Conservation (phyloP, 345 rosid species). For the Brassica carinata region DNA sequence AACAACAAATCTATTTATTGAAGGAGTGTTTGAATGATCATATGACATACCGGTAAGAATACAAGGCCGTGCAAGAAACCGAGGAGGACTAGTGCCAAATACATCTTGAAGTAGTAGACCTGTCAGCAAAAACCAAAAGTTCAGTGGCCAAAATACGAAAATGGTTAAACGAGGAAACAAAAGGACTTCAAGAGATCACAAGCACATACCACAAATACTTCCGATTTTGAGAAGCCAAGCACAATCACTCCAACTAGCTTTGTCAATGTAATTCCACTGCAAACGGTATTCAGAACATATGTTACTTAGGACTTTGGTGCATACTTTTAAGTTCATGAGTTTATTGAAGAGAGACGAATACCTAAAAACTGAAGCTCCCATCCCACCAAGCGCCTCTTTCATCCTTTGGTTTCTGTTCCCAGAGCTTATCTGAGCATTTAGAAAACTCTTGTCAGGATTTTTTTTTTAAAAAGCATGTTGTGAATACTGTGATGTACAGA, state of each 20-base stretch:
- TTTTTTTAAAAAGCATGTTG: neutral
- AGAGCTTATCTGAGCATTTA: conserved; percentile 59
- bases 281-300: conserved; percentile 6
- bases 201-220: conserved; percentile 85
- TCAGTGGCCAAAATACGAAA: neutral
- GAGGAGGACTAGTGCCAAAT: conserved; percentile 86
- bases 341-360: conserved; percentile 27
- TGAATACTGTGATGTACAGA: neutral
- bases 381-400: conserved; percentile 79
- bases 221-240: conserved; percentile 90
- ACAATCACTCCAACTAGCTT: conserved; percentile 95
- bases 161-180: neutral
- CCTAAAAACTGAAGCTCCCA: conserved; percentile 99
- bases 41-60: conserved; percentile 78
- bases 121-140: conserved; percentile 25
- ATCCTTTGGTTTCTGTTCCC: conserved; percentile 80
- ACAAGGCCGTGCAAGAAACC: conserved; percentile 96
- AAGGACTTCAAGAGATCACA: conserved; percentile 6
- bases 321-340: neutral
- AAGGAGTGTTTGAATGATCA: neutral
- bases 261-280: conserved; percentile 89
- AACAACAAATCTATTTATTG: neutral
- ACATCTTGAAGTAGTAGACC: conserved; percentile 99
- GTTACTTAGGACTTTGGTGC: neutral
- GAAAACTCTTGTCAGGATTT: neutral